Evolutionary conservation across 2,329 filamentous ascomycete species (phyloP).

Genomic region (Daldinia sp.): DNA sequence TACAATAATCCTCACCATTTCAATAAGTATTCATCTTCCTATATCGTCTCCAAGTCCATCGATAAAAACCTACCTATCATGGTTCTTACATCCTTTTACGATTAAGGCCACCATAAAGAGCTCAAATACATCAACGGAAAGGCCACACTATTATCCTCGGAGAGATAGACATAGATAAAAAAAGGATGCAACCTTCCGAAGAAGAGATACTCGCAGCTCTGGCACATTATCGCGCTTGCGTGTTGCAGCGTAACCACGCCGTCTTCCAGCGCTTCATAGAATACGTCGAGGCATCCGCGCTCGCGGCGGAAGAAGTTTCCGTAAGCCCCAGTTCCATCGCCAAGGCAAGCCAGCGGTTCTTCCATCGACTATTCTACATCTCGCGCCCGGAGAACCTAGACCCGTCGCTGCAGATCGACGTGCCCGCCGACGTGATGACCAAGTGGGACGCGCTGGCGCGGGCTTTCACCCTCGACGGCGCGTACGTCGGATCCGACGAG

Average conservation of each 20-base stretch:
- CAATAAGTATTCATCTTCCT: neutral
- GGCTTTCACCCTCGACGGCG: neutral
- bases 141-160: neutral
- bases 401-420: neutral
- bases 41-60: neutral
- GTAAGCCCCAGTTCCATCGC: neutral
- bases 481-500: neutral
- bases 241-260: neutral
- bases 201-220: neutral
- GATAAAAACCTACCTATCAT: too few relatives aligned
- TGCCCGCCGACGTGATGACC: neutral
- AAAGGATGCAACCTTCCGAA: neutral
- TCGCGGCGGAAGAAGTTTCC: neutral
- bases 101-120: neutral
- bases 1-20: neutral
- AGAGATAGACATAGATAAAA: neutral
- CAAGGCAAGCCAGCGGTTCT: neutral
- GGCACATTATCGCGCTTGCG: neutral
- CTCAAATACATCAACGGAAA: neutral
- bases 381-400: neutral
- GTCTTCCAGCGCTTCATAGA: neutral
- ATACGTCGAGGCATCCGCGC: neutral
- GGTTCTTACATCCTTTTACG: neutral
- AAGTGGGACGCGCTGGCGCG: constrained; percentile 2
- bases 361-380: neutral